Evolutionary conservation across 306 rosid species (phyloP), one percentile per base, ranked within the genome.

Genomic region (Ochetophila trinervis): DNA sequence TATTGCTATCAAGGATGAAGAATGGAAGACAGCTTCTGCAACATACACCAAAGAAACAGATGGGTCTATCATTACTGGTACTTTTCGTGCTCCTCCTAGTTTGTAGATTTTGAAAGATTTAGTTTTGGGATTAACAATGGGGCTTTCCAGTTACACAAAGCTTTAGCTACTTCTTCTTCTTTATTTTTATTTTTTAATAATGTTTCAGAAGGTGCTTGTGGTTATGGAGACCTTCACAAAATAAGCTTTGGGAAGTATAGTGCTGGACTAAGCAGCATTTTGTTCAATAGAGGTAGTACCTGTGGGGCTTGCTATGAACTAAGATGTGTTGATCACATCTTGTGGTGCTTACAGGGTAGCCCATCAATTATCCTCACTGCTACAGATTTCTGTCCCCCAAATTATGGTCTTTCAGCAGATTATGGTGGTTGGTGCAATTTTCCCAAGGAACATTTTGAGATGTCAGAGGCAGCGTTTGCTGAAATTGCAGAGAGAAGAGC

Each of bases 341-440:
- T 90, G 70, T 90, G 99, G 99, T 93, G 99, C 66, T 67, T 83
- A 53, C 80, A 83, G 72, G 99, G 96, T 51, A 93, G 99, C 73
- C 99, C 97, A 9, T 69, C 96, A 37, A 76, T 93, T 22, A 72
- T 83, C 56, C 88, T 93, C 78, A 90, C 97, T 17, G 99, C 93
- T 18, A 87, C 97, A 27, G 99, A 93, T 85, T 93, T 90, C 78
- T 93, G 99, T 67, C 87, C 99, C 70, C 96, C 99, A 5, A 93
- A 90, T 78, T 81, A 70, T 27, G 99, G 99, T 4, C 86, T 90
- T 42, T 86, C 99, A 2, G 72, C 78, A 10, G 99, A 93, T 63
- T 93, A 93, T 78, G 99, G 99, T 71, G 99, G 99, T 40, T 90
- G 99, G 97, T 93, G 97, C 71, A 93, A 93, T 72, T 90, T 93